Evolutionary conservation across 768 basidiomycete species (phyloP), one percentile per base, ranked within the genome.

Genomic region (Mycena amicta): DNA sequence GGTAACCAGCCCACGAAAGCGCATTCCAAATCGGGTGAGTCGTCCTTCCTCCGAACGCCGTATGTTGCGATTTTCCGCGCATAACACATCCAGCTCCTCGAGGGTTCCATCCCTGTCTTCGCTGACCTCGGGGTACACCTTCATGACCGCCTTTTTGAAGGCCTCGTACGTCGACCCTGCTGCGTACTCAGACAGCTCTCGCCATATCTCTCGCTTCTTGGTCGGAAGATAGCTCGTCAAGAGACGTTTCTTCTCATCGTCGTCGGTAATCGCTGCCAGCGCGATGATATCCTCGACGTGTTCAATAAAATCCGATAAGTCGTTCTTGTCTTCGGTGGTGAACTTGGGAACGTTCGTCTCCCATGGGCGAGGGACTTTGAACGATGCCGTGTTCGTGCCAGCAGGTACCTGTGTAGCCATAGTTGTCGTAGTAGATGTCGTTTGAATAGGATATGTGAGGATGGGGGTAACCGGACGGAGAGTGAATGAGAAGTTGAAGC

Each of bases 1-100:
- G 37, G 40, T 50, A 2, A 59, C 53, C 26, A 59, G 26, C 1
- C 45, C 27, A 8, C 39, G 11, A 28, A 41, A 59, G 16, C 33
- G 5, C 43, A 59, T 59, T 8, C 58, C 58, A 59, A 59, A 59
- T 3, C 53, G 31, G 2, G 16, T 59, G 16, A 59, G 30, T 2
- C 22, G 3, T 2, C 58, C 58, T 40, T 59, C 58, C 20, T 53
- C 52, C 1, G 47, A 11, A 22, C 53, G 52, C 22, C 40, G 25
- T 25, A 59, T 59, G 27, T 29, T 37, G 22, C 25, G 47, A 51
- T 56, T 47, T 29, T 55, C 50, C 2, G 30, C 28, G 25, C 53
- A 56, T 0, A 60, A 23, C 18, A 3, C 37, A 20, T 51, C 37
- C 33, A 56, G 49, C 31, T 26, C 22, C 18, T 16, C 55, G n/a